phyloP scores from a whole-genome alignment of 106 monocot genomes.

The Allium fistulosum region DNA sequence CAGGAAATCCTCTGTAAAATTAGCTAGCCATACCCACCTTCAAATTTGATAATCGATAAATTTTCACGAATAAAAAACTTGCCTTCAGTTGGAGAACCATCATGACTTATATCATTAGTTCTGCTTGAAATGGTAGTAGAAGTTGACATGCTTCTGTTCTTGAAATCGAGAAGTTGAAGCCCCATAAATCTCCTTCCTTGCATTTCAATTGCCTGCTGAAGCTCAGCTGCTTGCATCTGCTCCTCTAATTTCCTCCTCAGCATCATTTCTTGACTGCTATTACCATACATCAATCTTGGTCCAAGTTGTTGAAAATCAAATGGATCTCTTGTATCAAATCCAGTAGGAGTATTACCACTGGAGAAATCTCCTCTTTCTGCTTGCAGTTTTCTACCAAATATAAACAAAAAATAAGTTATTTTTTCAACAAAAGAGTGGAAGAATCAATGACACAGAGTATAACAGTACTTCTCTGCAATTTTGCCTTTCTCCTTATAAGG shows the following conservation, averaged over 20 bases:
- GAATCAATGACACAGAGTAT: not conserved
- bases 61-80: not conserved
- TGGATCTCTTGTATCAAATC: slow-evolving; percentile 62
- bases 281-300: slow-evolving; percentile 54
- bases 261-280: slow-evolving; percentile 29
- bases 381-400: slow-evolving; percentile 27
- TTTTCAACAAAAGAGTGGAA: not conserved
- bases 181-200: slow-evolving; percentile 70
- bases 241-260: slow-evolving; percentile 74
- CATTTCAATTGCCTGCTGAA: slow-evolving; percentile 80
- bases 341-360: slow-evolving; percentile 64
- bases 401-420: no score
- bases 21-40: not conserved
- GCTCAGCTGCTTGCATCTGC: slow-evolving; percentile 38
- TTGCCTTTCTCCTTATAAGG: not conserved
- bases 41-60: not conserved
- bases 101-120: not conserved
- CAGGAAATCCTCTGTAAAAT: slow-evolving; percentile 5
- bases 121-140: not conserved
- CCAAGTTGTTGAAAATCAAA: slow-evolving; percentile 86
- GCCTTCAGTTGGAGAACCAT: slow-evolving; percentile 6
- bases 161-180: slow-evolving; percentile 69
- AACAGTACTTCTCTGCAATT: slow-evolving; percentile 11
- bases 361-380: slow-evolving; percentile 63
- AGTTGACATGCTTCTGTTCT: slow-evolving; percentile 16